phyloP scores from a whole-genome alignment of 441 rosid species.

The Sinapis alba region DNA sequence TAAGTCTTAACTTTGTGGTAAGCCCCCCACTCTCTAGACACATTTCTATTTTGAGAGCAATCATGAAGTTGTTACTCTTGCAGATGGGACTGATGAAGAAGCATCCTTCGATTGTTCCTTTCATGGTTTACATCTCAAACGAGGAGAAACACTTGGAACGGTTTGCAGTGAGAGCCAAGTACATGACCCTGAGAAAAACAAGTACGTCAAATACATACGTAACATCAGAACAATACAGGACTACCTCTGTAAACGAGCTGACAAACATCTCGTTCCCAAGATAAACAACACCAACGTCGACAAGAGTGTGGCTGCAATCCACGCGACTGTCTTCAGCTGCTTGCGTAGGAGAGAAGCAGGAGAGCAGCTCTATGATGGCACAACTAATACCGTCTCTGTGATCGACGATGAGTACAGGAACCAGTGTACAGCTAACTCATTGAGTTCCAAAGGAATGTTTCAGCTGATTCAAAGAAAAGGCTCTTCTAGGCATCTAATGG shows the following conservation, averaged over 20 bases:
- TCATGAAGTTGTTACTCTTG: not conserved
- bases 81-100: constrained; percentile 99
- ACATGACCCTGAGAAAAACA: constrained; percentile 92
- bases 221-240: constrained; percentile 97
- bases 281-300: constrained; percentile 97
- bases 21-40: constrained; percentile 29
- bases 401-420: constrained; percentile 89
- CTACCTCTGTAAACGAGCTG: constrained; percentile 88
- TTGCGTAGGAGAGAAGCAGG: constrained; percentile 84
- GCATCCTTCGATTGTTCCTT: constrained; percentile 94
- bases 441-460: constrained; percentile 93
- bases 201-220: constrained; percentile 89
- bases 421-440: constrained; percentile 86
- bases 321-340: constrained; percentile 93
- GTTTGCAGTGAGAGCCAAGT: constrained; percentile 97
- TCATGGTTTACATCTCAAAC: constrained; percentile 90
- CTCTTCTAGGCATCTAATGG: constrained; percentile 92
- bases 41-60: not conserved
- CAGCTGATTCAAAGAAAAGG: constrained; percentile 82
- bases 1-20: constrained; percentile 97
- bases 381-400: constrained; percentile 70
- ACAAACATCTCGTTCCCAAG: constrained; percentile 95
- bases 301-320: constrained; percentile 94
- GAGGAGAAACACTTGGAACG: constrained; percentile 97
- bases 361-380: constrained; percentile 76